A percentile compares a stretch with the other conserved stretches of the same genome.
These are phyloP conservation scores for Xylariaceae sp. DNA, from an alignment of 2,329 filamentous ascomycete species.

Conservation along the genomic window DNA sequence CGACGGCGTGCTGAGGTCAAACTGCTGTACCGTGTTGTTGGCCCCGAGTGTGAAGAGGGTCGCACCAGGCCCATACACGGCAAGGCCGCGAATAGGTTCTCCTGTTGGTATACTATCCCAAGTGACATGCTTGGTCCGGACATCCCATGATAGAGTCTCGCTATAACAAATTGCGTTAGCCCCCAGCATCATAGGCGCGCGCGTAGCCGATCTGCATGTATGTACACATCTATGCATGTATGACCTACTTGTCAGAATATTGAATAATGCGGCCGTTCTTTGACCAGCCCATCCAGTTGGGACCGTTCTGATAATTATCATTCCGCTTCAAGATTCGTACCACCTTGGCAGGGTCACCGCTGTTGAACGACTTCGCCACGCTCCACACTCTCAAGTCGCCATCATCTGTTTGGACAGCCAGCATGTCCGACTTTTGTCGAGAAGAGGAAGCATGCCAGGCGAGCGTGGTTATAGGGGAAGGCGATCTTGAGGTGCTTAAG, in stretches of 20 bases:
- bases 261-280: conserved; percentile 96
- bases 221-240: conserved; percentile 5
- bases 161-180: conserved; percentile 42
- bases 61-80: conserved; percentile 86
- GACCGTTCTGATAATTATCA: conserved; percentile 65
- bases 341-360: conserved; percentile 74
- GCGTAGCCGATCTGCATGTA: conserved; percentile 32
- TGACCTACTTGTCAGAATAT: conserved; percentile 74
- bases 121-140: conserved; percentile 93
- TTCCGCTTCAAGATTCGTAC: conserved; percentile 79
- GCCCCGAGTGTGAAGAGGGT: conserved; percentile 84
- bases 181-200: conserved; percentile 41
- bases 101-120: conserved; percentile 83
- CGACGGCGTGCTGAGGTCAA: conserved; percentile 79
- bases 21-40: conserved; percentile 88
- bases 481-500: conserved; percentile 73
- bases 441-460: conserved; percentile 96
- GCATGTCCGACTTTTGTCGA: conserved; percentile 95
- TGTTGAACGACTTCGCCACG: conserved; percentile 71
- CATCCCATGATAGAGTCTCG: conserved; percentile 93
- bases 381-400: conserved; percentile 96
- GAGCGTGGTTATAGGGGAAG: conserved; percentile 80
- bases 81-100: conserved; percentile 72
- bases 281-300: conserved; percentile 97
- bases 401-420: conserved; percentile 86